Evolutionary conservation across 768 basidiomycete species (phyloP).

Genomic region (Lentinula raphanica): DNA sequence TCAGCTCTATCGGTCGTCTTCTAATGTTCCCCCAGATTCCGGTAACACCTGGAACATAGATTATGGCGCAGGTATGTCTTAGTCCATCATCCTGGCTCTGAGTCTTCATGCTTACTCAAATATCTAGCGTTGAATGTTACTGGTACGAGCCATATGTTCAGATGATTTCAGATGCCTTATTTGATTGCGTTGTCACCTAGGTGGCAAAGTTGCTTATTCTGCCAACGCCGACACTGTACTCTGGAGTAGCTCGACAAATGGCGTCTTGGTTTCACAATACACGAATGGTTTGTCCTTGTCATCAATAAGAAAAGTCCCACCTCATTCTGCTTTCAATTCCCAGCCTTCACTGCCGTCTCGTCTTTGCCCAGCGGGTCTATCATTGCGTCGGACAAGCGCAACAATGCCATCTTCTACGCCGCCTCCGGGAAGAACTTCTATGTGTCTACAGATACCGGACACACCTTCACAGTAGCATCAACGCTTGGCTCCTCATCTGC

Average conservation of each 20-base stretch:
- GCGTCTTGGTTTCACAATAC: slow-evolving; percentile 49
- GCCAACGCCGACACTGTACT: slow-evolving; percentile 54
- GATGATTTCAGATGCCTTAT: not conserved
- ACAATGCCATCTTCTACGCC: slow-evolving; percentile 54
- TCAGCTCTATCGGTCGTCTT: too few relatives aligned
- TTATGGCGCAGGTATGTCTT: slow-evolving; percentile 47
- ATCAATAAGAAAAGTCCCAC: not conserved
- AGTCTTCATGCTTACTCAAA: not conserved
- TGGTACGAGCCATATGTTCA: slow-evolving; percentile 1
- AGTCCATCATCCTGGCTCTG: slow-evolving; percentile 2
- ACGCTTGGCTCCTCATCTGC: slow-evolving; percentile 44
- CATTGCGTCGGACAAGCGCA: slow-evolving; percentile 61
- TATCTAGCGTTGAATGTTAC: slow-evolving; percentile 33
- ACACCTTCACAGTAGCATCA: slow-evolving; percentile 41
- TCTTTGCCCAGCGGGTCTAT: slow-evolving; percentile 46
- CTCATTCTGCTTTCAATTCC: not conserved
- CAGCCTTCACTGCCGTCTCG: slow-evolving; percentile 42
- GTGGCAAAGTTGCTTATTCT: slow-evolving; percentile 33
- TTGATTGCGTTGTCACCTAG: not conserved
- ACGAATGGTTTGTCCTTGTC: slow-evolving; percentile 18
- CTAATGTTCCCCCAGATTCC: not conserved
- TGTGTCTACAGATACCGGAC: slow-evolving; percentile 51
- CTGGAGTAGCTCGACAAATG: slow-evolving; percentile 46
- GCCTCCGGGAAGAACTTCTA: slow-evolving; percentile 54
- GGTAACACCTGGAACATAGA: slow-evolving; percentile 36